Conservation (phyloP, 2,329 filamentous ascomycete genomes). For the Pleochaeta shiraiana region DNA sequence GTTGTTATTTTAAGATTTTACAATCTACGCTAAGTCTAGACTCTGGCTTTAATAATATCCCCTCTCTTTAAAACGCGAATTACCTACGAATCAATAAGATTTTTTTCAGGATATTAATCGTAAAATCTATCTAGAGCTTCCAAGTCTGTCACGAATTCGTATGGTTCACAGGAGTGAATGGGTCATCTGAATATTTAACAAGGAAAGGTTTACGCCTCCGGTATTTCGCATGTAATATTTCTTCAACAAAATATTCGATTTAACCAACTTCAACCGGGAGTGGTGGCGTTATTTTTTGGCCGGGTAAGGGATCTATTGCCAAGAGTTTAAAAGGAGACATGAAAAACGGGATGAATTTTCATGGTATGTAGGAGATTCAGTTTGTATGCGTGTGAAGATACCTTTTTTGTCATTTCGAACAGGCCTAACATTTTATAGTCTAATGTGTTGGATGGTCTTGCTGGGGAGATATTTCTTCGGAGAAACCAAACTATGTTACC, state of each 20-base stretch:
- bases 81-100: neutral
- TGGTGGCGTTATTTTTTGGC: neutral
- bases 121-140: slow-evolving; percentile 2
- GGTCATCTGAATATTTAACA: neutral
- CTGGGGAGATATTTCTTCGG: slow-evolving; percentile 2
- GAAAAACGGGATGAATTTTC: slow-evolving; percentile 5
- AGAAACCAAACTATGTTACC: slow-evolving; percentile 3
- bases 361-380: slow-evolving; percentile 3
- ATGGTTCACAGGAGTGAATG: neutral
- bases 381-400: neutral
- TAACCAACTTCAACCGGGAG: neutral
- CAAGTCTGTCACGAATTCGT: neutral
- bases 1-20: no score
- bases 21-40: neutral
- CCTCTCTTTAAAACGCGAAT: neutral
- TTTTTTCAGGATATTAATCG: neutral
- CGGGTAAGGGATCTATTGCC: neutral
- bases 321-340: slow-evolving; percentile 4
- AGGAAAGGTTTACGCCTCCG: neutral
- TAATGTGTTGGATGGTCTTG: slow-evolving; percentile 1
- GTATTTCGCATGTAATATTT: neutral
- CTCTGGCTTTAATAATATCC: neutral
- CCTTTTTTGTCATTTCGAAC: neutral
- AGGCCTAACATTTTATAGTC: slow-evolving; percentile 4
- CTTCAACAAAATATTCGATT: neutral